These are phyloP conservation scores for Oryza glaberrima DNA, from an alignment of 176 grass and related monocot species.

Conservation along the genomic window DNA sequence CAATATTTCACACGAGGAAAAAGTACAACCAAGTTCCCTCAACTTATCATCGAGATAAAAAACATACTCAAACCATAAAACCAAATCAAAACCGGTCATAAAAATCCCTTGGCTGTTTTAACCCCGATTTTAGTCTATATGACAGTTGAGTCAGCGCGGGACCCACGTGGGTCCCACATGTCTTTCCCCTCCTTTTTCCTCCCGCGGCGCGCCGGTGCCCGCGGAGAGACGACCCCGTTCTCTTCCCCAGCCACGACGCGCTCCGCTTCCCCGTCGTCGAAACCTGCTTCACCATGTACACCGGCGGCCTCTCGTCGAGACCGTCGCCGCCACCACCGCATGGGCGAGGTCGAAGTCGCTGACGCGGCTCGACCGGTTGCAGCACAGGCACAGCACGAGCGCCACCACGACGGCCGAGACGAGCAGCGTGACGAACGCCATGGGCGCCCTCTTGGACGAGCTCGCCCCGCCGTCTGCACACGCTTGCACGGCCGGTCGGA, in stretches of 20 bases:
- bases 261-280: conserved; percentile 37
- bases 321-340: neutral
- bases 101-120: no score
- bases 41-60: no score
- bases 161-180: no score
- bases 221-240: neutral
- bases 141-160: no score
- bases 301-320: conserved; percentile 45
- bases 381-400: conserved; percentile 18
- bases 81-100: no score
- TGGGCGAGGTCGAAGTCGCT: conserved; percentile 9
- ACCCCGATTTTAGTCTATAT: no score
- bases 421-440: conserved; percentile 24
- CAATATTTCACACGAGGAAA: neutral
- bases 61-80: no score
- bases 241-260: conserved; percentile 48
- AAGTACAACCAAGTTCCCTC: no score
- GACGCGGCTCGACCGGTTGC: neutral
- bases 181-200: no score
- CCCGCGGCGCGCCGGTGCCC: conserved; percentile 1
- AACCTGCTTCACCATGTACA: conserved; percentile 45
- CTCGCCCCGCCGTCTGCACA: neutral
- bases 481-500: conserved; percentile 44
- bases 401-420: conserved; percentile 3
- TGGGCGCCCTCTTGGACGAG: neutral